phyloP scores from a whole-genome alignment of 2,329 filamentous ascomycete genomes.

The Penicillium sp. region DNA sequence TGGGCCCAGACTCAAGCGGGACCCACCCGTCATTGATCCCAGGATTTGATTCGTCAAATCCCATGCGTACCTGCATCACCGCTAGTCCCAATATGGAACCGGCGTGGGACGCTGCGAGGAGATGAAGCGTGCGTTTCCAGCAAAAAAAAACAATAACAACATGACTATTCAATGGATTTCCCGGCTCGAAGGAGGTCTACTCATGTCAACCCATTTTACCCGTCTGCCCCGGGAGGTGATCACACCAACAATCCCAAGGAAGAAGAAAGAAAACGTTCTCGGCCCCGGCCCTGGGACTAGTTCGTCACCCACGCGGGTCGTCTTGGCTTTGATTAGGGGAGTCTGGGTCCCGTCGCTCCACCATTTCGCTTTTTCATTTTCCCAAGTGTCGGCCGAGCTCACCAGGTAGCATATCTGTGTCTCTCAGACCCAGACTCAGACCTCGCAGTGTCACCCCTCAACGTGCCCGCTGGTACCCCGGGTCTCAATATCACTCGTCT shows the following conservation, averaged over 20 bases:
- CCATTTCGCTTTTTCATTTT: slow-evolving; percentile 15
- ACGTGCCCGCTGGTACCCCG: slow-evolving; percentile 7
- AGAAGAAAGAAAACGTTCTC: not conserved
- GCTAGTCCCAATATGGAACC: not conserved
- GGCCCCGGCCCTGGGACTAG: slow-evolving; percentile 13
- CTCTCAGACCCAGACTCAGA: not conserved
- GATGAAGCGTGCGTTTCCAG: not conserved
- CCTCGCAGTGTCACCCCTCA: slow-evolving; percentile 7
- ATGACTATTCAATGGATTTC: not conserved
- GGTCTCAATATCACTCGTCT: slow-evolving; percentile 6
- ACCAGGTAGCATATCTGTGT: not conserved
- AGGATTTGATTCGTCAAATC: slow-evolving; percentile 7
- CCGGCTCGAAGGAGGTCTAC: not conserved
- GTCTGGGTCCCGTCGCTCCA: slow-evolving; percentile 17
- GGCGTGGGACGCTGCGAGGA: not conserved
- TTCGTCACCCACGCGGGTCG: slow-evolving; percentile 23
- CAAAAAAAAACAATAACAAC: not conserved
- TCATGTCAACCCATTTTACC: not conserved
- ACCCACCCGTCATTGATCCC: slow-evolving; percentile 10
- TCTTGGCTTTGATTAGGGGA: slow-evolving; percentile 24
- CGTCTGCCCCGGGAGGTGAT: not conserved
- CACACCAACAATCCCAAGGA: not conserved
- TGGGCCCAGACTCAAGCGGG: slow-evolving; percentile 13
- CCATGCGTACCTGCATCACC: slow-evolving; percentile 17
- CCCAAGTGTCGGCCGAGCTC: slow-evolving; percentile 1